Base-by-base conservation (phyloP, 1,139 yeast genomes). In the Kodamaea fungicola region DNA sequence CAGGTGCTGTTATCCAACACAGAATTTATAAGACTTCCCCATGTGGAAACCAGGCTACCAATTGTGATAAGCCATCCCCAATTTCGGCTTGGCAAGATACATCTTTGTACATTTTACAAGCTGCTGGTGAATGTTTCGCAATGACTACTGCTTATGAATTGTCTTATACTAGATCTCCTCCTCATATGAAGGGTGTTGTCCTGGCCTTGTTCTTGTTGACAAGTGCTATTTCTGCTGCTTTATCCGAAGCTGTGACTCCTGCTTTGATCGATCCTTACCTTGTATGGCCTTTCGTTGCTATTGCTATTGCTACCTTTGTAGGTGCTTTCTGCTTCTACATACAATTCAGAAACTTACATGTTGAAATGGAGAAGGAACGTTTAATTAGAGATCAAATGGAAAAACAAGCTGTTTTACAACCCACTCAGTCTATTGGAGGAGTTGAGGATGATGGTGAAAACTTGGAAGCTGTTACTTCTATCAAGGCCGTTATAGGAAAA, bases 141-240 rank as follows among this genome's bases (percentile, higher is more conserved):
- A 77, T 66, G 43, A 76, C 80, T 37, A 79, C 88, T 12, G 84
- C 79, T 40, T 79, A 80, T 51, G 88, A 81, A 57, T 67, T 80
- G 50, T 88, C 89, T 7, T 83, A 80, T 57, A 73, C 85, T 2
- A 71, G 83, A 55, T 74, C 88, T 24, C 87, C 89, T 34, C 77
- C 73, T 9, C 66, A 71, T 33, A 78, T 81, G 83, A 79, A 80
- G 55, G 79, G 85, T 37, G 68, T 82, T 45, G 83, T 81, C 35
- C 74, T 80, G 77, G 79, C 89, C 6, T 57, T 83, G 41, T 80
- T 80, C 65, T 65, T 82, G 45, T 69, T 79, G 49, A 77, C 76
- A 37, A 71, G 72, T 38, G 84, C 88, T 7, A 52, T 80, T 35
- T 65, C 82, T 9, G 78, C 83, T 30, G 83, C 83, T 12, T 54